Base-by-base conservation (phyloP, 441 rosid species). In the Croton laevigatus region DNA sequence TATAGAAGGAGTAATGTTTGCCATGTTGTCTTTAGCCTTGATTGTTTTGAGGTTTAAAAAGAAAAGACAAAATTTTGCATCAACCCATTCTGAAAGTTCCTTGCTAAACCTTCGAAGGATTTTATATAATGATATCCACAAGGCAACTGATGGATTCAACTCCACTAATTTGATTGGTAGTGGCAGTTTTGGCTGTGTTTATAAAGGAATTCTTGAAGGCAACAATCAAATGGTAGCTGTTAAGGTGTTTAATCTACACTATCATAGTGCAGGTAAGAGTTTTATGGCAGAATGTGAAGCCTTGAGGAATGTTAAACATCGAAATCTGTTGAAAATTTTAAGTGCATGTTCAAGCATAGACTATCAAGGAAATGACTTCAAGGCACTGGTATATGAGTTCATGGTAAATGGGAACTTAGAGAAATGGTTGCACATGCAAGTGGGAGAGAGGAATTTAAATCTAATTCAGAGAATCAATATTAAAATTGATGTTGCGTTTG, bases 321-420 rank as follows among this genome's bases (percentile, higher is more conserved):
- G 34, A 23, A 65, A 74, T 52, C 45, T 22, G 42, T 16, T 36
- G 8, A 36, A 36, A 16, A 23, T 11, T 37, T 51, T 65, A 27
- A n/a, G 49, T n/a, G 8, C 48, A 7, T 66, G 49, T 27, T 52
- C 70, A 7, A 66, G 70, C 32, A 10, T 53, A 32, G 45, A 36
- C 52, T 66, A 52, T 34, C 19, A 66, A 51, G 49, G 49, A 2
- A 54, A 53, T 19, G 19, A 23, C n/a, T 53, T 66, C 49, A 53
- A 36, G 54, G 70, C 61, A 11, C 17, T 66, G 16, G 20, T 65
- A 17, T 72, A 72, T 37, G 44, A 65, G 11, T 27, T 73, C 3
- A 71, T 71, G 69, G 57, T 1, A 17, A n/a, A n/a, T n/a, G n/a
- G n/a, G n/a, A n/a, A n/a, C n/a, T n/a, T n/a, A n/a, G n/a, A n/a